phyloP scores from a whole-genome alignment of 164 flowering plant species.

The Aristolochia contorta region DNA sequence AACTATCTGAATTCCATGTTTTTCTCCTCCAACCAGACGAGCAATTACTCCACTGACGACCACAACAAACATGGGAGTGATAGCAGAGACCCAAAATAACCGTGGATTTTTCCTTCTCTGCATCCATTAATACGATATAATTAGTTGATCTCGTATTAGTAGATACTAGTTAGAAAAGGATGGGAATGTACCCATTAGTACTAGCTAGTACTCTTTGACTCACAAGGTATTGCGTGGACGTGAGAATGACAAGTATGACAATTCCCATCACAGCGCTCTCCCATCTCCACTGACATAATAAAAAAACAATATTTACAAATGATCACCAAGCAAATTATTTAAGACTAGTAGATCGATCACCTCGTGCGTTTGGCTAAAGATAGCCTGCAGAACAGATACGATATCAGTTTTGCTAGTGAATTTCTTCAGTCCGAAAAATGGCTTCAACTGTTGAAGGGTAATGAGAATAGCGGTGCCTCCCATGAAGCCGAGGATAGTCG shows the following conservation, averaged over 20 bases:
- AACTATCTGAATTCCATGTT: constrained; percentile 30
- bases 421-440: constrained; percentile 56
- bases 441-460: constrained; percentile 71
- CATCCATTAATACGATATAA: background rate
- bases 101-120: constrained; percentile 57
- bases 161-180: no score
- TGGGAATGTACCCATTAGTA: no score
- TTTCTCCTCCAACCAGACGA: constrained; percentile 42
- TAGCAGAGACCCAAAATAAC: constrained; percentile 73
- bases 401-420: constrained; percentile 65
- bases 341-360: no score
- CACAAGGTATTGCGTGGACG: constrained; percentile 40
- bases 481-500: constrained; percentile 82
- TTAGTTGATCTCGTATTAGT: no score
- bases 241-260: constrained; percentile 52
- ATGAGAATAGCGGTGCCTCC: constrained; percentile 43
- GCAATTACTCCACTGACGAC: constrained; percentile 47
- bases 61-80: constrained; percentile 57
- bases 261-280: constrained; percentile 47
- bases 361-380: constrained; percentile 41
- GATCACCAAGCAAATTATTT: no score
- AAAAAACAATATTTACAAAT: no score
- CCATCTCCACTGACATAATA: constrained; percentile 64
- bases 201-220: no score
- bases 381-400: constrained; percentile 34